These are phyloP conservation scores for Fusarium buharicum DNA, from an alignment of 2,329 filamentous ascomycete genomes.

Conservation along the genomic window DNA sequence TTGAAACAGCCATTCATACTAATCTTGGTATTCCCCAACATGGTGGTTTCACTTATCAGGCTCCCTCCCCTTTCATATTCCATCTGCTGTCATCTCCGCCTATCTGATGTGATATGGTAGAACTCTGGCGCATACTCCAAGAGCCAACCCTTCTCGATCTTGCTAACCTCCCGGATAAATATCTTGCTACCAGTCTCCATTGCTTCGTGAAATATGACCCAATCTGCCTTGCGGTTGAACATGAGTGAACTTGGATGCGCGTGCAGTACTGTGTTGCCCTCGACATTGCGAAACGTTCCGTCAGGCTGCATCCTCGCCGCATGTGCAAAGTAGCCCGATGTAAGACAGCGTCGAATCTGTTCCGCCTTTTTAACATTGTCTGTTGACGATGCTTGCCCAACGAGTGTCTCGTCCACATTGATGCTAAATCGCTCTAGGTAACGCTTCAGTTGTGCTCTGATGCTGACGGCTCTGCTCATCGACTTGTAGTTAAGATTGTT, in stretches of 20 bases:
- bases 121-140: conserved; percentile 88
- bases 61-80: conserved; percentile 18
- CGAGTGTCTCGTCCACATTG: conserved; percentile 71
- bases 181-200: conserved; percentile 89
- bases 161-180: conserved; percentile 91
- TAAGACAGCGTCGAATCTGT: conserved; percentile 84
- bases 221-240: conserved; percentile 96
- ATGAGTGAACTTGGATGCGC: conserved; percentile 93
- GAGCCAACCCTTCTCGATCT: conserved; percentile 93
- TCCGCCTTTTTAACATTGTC: conserved; percentile 64
- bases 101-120: conserved; percentile 68
- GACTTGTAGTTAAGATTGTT: conserved; percentile 89
- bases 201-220: conserved; percentile 95
- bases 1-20: conserved; percentile 36
- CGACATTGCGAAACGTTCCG: conserved; percentile 88
- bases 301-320: conserved; percentile 94
- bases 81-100: conserved; percentile 35
- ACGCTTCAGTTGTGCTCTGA: conserved; percentile 85
- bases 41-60: conserved; percentile 38
- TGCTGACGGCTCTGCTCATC: conserved; percentile 83
- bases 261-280: conserved; percentile 79
- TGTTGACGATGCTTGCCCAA: conserved; percentile 47
- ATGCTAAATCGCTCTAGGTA: conserved; percentile 89
- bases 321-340: conserved; percentile 91
- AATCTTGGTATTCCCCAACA: conserved; percentile 22